Evolutionary conservation across 192 early-diverging fungal species (phyloP), one percentile per base, ranked within the genome.

Genomic region (Lobulomyces angularis): DNA sequence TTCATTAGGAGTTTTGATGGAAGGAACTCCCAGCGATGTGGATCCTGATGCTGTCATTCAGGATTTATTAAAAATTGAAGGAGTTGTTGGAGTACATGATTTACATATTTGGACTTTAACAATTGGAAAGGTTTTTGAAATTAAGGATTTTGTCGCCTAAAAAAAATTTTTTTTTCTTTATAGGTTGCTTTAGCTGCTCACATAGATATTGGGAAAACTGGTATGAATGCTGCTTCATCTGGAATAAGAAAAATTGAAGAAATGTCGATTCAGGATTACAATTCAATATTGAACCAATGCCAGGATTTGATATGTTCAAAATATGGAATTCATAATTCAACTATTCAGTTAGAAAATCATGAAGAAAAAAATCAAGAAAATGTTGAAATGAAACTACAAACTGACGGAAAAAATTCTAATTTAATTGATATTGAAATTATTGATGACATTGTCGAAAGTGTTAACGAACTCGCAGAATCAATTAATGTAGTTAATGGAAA

Each of bases 1-100:
- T 34, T 81, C 73, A 8, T 28, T 82, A 2, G 58, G 55, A 0
- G 72, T 88, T 5, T 53, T 88, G 21, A 84, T 88, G 83, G 82
- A 88, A 64, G 62, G 82, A 61, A 64, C 60, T 25, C 77, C 77
- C 5, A 22, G 30, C 0, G 56, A 59, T 5, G 64, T 80, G 30
- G 63, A 74, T 45, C 45, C 58, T 1, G 53, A 59, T 9, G 50
- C 50, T 0, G 50, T 80, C 27, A 51, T 47, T 11, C 44, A 43
- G 5, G 61, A 70, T 1, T 57, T 80, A 16, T 41, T 43, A 5
- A 43, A 50, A 35, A 67, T 80, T 25, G 53, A 46, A 0, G 70
- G 65, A 21, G 67, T 80, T 12, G 17, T 52, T n/a, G 62, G 58
- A 28, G 63, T 80, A 27, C 66, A 77, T 45, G 53, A 71, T n/a